Percentiles rank a stretch among this genome's conserved stretches.
Conservation (phyloP, 2,329 filamentous ascomycete species). For the Pseudopithomyces maydicus region DNA sequence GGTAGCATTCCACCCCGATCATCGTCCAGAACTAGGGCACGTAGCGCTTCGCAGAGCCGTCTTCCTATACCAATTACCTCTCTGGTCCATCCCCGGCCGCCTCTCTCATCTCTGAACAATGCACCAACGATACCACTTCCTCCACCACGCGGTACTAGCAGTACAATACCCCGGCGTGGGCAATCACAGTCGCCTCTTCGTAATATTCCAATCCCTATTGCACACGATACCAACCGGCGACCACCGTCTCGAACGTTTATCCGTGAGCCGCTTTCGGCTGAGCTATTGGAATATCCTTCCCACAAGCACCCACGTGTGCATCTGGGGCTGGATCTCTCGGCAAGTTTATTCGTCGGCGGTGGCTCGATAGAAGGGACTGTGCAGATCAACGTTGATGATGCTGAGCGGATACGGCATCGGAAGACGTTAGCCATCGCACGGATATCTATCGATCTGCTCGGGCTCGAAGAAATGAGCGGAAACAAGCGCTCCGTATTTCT, state of each 20-base stretch:
- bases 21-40: constrained; percentile 46
- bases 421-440: constrained; percentile 53
- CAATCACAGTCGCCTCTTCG: constrained; percentile 56
- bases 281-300: constrained; percentile 56
- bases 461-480: constrained; percentile 56
- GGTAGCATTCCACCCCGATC: constrained; percentile 53
- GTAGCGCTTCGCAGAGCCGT: constrained; percentile 29
- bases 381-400: constrained; percentile 54
- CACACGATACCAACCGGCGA: constrained; percentile 49
- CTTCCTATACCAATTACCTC: constrained; percentile 22
- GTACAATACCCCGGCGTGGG: constrained; percentile 52
- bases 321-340: constrained; percentile 55
- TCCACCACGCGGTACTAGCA: constrained; percentile 30
- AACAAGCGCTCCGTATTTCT: constrained; percentile 56
- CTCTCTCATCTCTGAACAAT: constrained; percentile 18
- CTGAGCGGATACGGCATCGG: constrained; percentile 50
- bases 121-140: constrained; percentile 27
- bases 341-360: constrained; percentile 60
- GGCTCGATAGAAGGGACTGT: constrained; percentile 59
- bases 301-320: constrained; percentile 56
- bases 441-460: constrained; percentile 58
- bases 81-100: constrained; percentile 19
- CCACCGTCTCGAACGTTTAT: constrained; percentile 56
- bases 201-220: constrained; percentile 47
- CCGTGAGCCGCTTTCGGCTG: constrained; percentile 51